Percentiles rank a stretch among this genome's conserved stretches.
Conservation (phyloP, 2,329 filamentous ascomycete species). For the Chaetomium strumarium region DNA sequence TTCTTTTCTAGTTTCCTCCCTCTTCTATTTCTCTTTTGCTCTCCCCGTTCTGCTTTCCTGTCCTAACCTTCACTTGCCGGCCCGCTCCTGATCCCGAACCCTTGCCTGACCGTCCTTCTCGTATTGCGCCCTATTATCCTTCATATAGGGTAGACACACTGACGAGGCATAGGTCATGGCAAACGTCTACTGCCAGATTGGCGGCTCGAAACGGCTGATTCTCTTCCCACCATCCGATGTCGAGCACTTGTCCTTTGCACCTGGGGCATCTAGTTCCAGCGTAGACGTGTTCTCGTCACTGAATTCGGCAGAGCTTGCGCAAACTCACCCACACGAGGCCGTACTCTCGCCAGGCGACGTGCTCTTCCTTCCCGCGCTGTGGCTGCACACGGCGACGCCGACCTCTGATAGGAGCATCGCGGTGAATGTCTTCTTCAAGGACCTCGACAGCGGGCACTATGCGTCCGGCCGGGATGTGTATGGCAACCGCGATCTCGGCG, state of each 20-base stretch:
- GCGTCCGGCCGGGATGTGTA: slow-evolving; percentile 74
- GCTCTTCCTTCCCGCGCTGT: slow-evolving; percentile 74
- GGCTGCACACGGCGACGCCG: slow-evolving; percentile 71
- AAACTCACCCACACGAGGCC: slow-evolving; percentile 61
- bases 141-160: background rate
- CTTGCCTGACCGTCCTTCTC: background rate
- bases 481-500: slow-evolving; percentile 77
- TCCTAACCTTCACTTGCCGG: too few species aligned
- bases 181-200: slow-evolving; percentile 76
- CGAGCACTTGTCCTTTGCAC: slow-evolving; percentile 59
- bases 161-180: slow-evolving; percentile 62
- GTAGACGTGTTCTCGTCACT: slow-evolving; percentile 61
- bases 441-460: slow-evolving; percentile 59
- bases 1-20: background rate
- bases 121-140: background rate
- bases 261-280: slow-evolving; percentile 75
- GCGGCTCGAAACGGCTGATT: slow-evolving; percentile 65
- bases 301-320: slow-evolving; percentile 12
- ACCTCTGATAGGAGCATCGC: slow-evolving; percentile 59
- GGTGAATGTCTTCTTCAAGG: slow-evolving; percentile 86
- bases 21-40: background rate
- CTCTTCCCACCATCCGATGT: slow-evolving; percentile 78
- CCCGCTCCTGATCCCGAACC: too few species aligned
- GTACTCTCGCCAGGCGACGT: slow-evolving; percentile 65
- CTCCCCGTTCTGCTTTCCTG: background rate